Percentiles rank a stretch among this genome's conserved stretches.
These are phyloP conservation scores for Nannizziopsis barbatae DNA, from an alignment of 2,329 filamentous ascomycete species.

Conservation along the genomic window DNA sequence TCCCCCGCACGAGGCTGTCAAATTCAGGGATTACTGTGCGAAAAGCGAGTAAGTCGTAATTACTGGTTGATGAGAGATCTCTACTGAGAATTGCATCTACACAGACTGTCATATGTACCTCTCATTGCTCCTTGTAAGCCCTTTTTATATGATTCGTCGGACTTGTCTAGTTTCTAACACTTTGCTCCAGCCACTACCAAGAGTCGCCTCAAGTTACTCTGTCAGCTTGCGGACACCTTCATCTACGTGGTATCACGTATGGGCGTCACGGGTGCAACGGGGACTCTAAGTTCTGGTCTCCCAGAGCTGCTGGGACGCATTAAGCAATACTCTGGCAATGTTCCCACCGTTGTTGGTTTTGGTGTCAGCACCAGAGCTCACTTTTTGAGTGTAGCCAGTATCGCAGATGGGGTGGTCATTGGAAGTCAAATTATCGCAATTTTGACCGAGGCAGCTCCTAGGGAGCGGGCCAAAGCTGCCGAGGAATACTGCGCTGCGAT, in stretches of 20 bases:
- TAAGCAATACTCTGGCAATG: constrained; percentile 82
- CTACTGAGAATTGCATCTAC: neutral
- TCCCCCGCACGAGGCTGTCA: constrained; percentile 87
- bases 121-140: no score
- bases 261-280: constrained; percentile 87
- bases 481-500: constrained; percentile 76
- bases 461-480: constrained; percentile 58
- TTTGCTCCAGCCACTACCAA: constrained; percentile 86
- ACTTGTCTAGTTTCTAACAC: no score
- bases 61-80: neutral
- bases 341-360: constrained; percentile 86
- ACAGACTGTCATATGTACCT: constrained; percentile 83
- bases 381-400: constrained; percentile 69
- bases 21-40: constrained; percentile 76
- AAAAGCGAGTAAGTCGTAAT: constrained; percentile 52
- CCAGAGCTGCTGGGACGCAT: constrained; percentile 74
- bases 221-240: constrained; percentile 94
- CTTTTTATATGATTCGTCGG: no score
- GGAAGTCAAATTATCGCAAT: constrained; percentile 88
- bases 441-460: constrained; percentile 56
- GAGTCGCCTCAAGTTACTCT: constrained; percentile 85
- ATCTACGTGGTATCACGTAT: constrained; percentile 97
- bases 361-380: constrained; percentile 93
- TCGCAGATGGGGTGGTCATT: constrained; percentile 91
- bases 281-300: constrained; percentile 67